Evolutionary conservation across 2,329 filamentous ascomycete genomes (phyloP), one percentile per base, ranked within the genome.

Genomic region (Trichoderma gracile): DNA sequence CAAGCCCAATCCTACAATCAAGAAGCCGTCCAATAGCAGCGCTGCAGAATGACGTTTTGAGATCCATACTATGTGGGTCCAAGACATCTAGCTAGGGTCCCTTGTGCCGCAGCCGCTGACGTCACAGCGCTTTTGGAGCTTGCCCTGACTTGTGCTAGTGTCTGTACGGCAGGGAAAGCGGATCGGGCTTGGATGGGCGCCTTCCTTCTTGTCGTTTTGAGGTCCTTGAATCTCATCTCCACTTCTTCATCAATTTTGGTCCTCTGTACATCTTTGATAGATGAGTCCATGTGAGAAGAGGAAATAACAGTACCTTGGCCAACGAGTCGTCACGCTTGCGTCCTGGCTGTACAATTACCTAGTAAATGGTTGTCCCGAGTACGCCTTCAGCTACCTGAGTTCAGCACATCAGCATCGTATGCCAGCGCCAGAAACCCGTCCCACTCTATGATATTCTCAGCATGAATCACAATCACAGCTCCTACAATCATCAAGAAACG

Each of bases 101-200:
- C 43, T 65, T 42, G 57, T 65, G 63, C 63, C 63, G 63, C 63
- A 57, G 52, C 57, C 63, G 33, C 63, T 61, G 63, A 65, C 63
- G 63, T 65, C 63, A 65, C 56, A 14, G 33, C 5, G 10, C 23
- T 27, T 5, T 9, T 30, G 30, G 7, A 30, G 38, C 7, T 25
- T 25, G 8, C 25, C 10, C 49, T 52, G 33, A n/a, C 3, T 5
- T 2, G 49, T 21, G 27, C 49, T 52, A 52, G 49, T 1, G 9
- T 46, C 46, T 64, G 46, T 27, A 56, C 50, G 54, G 27, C 62
- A 53, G n/a, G 58, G 40, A 46, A 33, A 61, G 53, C 45, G 45
- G 27, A 49, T 49, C 23, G 12, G 21, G 19, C 30, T 38, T 38
- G 10, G 21, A 21, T 10, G 14, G 3, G 33, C 33, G 12, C 33